These are phyloP conservation scores for Fomes fomentarius DNA, from an alignment of 1,284 basidiomycete genomes.

Conservation along the genomic window DNA sequence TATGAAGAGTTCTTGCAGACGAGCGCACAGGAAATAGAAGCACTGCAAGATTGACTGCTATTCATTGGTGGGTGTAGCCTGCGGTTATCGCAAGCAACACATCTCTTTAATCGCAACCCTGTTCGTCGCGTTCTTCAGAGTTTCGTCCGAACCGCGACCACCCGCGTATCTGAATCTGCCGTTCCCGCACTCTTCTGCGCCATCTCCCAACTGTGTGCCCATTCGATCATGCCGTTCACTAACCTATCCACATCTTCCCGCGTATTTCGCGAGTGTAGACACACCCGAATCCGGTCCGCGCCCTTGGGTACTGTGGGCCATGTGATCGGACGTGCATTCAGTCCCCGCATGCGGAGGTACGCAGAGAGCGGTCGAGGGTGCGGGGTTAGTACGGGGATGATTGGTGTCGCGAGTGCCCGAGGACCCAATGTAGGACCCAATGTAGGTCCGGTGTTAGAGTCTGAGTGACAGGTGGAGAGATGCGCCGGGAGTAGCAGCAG, in stretches of 20 bases:
- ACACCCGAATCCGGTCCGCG: constrained; percentile 81
- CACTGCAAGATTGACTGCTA: constrained; percentile 54
- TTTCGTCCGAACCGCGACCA: constrained; percentile 19
- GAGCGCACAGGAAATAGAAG: constrained; percentile 62
- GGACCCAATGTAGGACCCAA: too few relatives aligned
- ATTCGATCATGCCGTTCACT: constrained; percentile 38
- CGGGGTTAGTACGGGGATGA: constrained; percentile 84
- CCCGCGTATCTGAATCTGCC: not conserved
- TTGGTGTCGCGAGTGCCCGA: constrained; percentile 55
- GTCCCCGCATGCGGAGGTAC: constrained; percentile 59
- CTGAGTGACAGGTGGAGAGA: constrained; percentile 26
- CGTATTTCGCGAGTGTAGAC: constrained; percentile 80
- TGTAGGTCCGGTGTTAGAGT: not conserved
- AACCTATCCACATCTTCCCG: constrained; percentile 63
- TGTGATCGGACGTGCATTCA: constrained; percentile 81
- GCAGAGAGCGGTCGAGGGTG: constrained; percentile 73
- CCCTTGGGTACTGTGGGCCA: constrained; percentile 87
- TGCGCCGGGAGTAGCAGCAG: constrained; percentile 48
- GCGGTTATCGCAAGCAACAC: not conserved
- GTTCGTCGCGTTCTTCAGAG: constrained; percentile 15
- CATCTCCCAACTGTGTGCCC: constrained; percentile 31
- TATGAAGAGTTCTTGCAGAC: constrained; percentile 59
- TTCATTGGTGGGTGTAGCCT: not conserved
- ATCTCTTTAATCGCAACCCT: not conserved
- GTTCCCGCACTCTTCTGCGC: constrained; percentile 8